These are phyloP conservation scores for Ziziphus jujuba DNA, from an alignment of 306 rosid genomes.

Conservation along the genomic window DNA sequence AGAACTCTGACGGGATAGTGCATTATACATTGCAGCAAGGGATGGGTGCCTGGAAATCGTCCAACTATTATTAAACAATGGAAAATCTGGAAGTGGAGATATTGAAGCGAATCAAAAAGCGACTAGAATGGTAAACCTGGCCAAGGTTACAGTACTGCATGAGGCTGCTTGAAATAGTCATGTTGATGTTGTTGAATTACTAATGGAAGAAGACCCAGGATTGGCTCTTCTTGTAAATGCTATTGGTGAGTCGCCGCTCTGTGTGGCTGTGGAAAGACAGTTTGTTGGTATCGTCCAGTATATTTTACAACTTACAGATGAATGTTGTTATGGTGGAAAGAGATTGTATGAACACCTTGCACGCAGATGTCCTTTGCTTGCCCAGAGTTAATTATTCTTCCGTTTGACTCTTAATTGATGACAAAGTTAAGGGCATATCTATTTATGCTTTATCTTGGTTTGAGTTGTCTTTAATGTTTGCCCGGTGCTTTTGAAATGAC, in stretches of 20 bases:
- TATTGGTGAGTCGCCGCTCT: not conserved
- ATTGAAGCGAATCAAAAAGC: not conserved
- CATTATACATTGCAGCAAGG: not conserved
- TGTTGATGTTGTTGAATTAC: not conserved
- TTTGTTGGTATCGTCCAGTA: not conserved
- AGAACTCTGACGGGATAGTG: not conserved
- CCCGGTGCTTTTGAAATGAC: no score
- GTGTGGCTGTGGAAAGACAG: not conserved
- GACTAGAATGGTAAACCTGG: not conserved
- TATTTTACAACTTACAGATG: not conserved
- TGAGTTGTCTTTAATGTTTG: no score
- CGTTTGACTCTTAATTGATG: no score
- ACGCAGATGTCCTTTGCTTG: not conserved
- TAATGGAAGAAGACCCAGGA: not conserved
- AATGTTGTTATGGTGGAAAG: not conserved
- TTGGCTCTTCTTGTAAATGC: not conserved
- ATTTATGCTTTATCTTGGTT: no score
- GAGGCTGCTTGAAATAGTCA: conserved; percentile 2
- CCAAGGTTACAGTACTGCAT: not conserved
- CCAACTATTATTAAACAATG: not conserved
- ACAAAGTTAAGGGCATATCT: no score
- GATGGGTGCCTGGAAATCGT: not conserved
- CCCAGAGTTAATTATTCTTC: no score
- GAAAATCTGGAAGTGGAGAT: not conserved
- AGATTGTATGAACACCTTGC: not conserved